These are phyloP conservation scores for Populus davidiana DNA, from an alignment of 345 rosid species.

Conservation along the genomic window DNA sequence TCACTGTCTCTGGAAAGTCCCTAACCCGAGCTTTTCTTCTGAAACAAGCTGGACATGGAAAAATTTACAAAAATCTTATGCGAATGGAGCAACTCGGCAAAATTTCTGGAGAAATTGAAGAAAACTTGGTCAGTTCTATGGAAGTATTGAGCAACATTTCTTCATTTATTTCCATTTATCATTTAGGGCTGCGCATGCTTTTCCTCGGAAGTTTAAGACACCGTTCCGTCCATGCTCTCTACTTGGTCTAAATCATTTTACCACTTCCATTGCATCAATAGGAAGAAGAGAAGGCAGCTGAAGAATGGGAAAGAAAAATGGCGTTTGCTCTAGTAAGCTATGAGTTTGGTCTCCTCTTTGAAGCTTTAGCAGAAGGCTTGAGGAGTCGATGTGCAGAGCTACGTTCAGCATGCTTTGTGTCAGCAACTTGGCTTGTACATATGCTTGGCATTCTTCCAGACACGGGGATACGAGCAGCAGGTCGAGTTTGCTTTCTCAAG, in stretches of 20 bases:
- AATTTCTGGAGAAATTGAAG: slow-evolving; percentile 40
- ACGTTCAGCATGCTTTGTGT: slow-evolving; percentile 44
- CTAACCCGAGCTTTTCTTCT: slow-evolving; percentile 51
- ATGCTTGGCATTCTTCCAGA: slow-evolving; percentile 58
- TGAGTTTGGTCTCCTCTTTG: slow-evolving; percentile 63
- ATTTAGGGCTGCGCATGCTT: not conserved
- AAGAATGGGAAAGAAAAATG: slow-evolving; percentile 61
- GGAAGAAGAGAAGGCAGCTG: slow-evolving; percentile 62
- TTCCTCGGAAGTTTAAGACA: not conserved
- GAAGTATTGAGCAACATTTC: not conserved
- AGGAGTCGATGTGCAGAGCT: slow-evolving; percentile 44
- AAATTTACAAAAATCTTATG: slow-evolving; percentile 42
- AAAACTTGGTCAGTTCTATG: slow-evolving; percentile 40
- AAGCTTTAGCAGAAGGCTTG: slow-evolving; percentile 65
- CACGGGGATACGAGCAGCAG: slow-evolving; percentile 61
- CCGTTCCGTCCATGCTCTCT: not conserved
- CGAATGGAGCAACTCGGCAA: slow-evolving; percentile 37
- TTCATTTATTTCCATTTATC: not conserved
- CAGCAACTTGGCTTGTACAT: slow-evolving; percentile 60
- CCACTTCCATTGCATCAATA: slow-evolving; percentile 19
- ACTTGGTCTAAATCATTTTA: not conserved
- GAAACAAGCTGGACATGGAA: slow-evolving; percentile 51
- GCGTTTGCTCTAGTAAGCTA: slow-evolving; percentile 57
- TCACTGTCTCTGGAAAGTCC: slow-evolving; percentile 56
- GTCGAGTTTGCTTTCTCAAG: slow-evolving; percentile 62